Conservation (phyloP, 352 stramenopile species). For the Phytophthora litchii region DNA sequence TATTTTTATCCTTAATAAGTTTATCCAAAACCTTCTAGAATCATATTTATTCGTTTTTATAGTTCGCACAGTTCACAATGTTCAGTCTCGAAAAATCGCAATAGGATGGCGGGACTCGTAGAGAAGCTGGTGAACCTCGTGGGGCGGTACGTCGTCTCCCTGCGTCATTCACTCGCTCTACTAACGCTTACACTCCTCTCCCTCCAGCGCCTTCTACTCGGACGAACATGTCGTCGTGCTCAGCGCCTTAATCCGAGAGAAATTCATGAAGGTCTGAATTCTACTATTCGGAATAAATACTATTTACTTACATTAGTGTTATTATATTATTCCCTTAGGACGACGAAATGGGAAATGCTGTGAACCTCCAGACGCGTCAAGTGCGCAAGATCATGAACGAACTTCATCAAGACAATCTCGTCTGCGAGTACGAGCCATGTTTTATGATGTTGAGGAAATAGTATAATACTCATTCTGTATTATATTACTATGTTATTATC, state of each 20-base stretch:
- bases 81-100: neutral
- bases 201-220: slow-evolving; percentile 81
- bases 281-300: neutral
- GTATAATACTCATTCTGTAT: slow-evolving; percentile 8
- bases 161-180: neutral
- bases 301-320: slow-evolving; percentile 7
- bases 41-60: too few relatives aligned
- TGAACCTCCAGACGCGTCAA: slow-evolving; percentile 90
- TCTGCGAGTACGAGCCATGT: slow-evolving; percentile 71
- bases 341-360: slow-evolving; percentile 87
- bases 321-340: slow-evolving; percentile 46
- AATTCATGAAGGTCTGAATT: slow-evolving; percentile 84
- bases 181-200: slow-evolving; percentile 1
- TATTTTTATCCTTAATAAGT: too few relatives aligned
- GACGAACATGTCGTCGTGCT: slow-evolving; percentile 90
- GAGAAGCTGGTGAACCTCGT: slow-evolving; percentile 89
- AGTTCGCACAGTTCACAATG: too few relatives aligned
- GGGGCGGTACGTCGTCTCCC: slow-evolving; percentile 52
- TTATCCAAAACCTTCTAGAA: too few relatives aligned
- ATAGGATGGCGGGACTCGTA: slow-evolving; percentile 63
- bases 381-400: slow-evolving; percentile 91
- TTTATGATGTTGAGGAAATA: slow-evolving; percentile 3
- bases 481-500: slow-evolving; percentile 2
- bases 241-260: slow-evolving; percentile 82
- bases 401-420: slow-evolving; percentile 83